Evolutionary conservation across 371 early-diverging fungal species (phyloP).

Genomic region (Ordospora colligata): DNA sequence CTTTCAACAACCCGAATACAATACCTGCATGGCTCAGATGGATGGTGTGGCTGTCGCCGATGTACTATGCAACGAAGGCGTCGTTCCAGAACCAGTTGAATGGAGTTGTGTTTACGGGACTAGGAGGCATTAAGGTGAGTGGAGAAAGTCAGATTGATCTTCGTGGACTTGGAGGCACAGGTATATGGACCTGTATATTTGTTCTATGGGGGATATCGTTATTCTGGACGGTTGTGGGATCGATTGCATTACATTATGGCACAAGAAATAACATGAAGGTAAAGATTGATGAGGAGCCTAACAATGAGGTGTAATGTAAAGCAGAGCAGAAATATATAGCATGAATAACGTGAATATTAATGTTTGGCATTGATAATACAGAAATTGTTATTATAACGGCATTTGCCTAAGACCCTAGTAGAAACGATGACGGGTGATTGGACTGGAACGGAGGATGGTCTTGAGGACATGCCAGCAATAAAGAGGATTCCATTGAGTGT

Average conservation of each 20-base stretch:
- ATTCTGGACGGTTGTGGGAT: slow-evolving; percentile 6
- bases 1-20: slow-evolving; percentile 58
- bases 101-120: slow-evolving; percentile 11
- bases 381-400: too few relatives aligned
- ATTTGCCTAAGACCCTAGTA: too few relatives aligned
- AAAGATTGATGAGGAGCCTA: neutral
- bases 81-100: slow-evolving; percentile 33
- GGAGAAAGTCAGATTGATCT: slow-evolving; percentile 22
- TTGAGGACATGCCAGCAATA: neutral
- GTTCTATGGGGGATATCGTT: slow-evolving; percentile 2
- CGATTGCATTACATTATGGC: slow-evolving; percentile 14
- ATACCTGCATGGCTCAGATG: slow-evolving; percentile 61
- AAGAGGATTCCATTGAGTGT: neutral
- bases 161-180: slow-evolving; percentile 11
- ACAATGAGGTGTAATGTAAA: neutral
- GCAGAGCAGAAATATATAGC: neutral
- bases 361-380: too few relatives aligned
- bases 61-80: slow-evolving; percentile 58
- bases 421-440: too few relatives aligned
- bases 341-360: too few relatives aligned
- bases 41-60: slow-evolving; percentile 61
- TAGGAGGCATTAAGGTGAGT: neutral
- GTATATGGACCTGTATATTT: neutral
- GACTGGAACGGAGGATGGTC: neutral
- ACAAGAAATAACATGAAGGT: slow-evolving; percentile 36